phyloP scores from a whole-genome alignment of 148 eudicot genomes.

The Euryodendron excelsum region DNA sequence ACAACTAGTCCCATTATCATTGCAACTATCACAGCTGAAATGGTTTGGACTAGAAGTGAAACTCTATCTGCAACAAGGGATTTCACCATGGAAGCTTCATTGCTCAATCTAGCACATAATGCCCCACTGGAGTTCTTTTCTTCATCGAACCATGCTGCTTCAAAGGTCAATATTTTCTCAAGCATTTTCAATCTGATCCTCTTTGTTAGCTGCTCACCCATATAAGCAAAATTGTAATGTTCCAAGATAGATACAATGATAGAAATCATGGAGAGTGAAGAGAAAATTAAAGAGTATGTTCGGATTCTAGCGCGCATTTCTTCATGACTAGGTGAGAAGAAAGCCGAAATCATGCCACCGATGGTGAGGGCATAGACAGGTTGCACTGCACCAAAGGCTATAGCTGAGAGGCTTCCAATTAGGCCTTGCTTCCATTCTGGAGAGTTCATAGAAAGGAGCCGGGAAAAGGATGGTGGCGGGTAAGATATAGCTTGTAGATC shows the following conservation, averaged over 20 bases:
- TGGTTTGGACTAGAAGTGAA: constrained; percentile 70
- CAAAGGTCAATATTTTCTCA: constrained; percentile 65
- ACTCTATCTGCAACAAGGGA: constrained; percentile 81
- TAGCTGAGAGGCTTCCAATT: constrained; percentile 68
- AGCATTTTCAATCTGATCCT: constrained; percentile 75
- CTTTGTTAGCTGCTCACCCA: constrained; percentile 78
- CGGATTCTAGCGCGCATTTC: constrained; percentile 66
- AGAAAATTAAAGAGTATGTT: constrained; percentile 56
- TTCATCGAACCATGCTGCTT: constrained; percentile 88
- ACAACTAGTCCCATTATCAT: constrained; percentile 67
- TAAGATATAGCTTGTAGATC: constrained; percentile 18
- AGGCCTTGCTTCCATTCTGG: constrained; percentile 84
- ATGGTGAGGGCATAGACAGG: constrained; percentile 89
- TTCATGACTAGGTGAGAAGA: constrained; percentile 52
- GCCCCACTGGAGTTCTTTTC: constrained; percentile 78
- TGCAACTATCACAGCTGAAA: constrained; percentile 68
- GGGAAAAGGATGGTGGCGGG: constrained; percentile 40
- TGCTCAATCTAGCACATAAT: constrained; percentile 63
- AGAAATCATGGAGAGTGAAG: constrained; percentile 57
- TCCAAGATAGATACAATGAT: constrained; percentile 58
- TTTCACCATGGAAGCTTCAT: constrained; percentile 78
- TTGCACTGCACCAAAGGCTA: constrained; percentile 72
- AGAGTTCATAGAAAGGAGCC: constrained; percentile 62
- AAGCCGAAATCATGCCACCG: constrained; percentile 89
- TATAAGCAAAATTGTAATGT: constrained; percentile 69